These are phyloP conservation scores for Pythium aristosporum DNA, from an alignment of 352 stramenopile genomes.

Conservation along the genomic window DNA sequence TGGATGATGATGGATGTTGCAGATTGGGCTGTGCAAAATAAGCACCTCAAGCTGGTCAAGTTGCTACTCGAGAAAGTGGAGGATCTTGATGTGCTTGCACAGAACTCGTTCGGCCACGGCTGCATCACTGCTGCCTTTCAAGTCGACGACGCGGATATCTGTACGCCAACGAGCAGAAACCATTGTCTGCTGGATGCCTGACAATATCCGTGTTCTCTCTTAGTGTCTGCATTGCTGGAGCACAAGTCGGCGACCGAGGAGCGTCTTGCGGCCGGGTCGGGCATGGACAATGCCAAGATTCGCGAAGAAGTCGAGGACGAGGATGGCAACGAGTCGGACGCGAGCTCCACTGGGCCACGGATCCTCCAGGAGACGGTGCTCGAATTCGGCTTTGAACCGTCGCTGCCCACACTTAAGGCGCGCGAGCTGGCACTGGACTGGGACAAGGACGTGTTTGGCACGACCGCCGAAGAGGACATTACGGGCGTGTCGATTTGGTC, in stretches of 20 bases:
- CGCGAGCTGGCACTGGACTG: slow-evolving; percentile 83
- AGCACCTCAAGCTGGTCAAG: slow-evolving; percentile 79
- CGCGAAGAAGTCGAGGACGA: slow-evolving; percentile 64
- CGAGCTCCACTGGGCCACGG: slow-evolving; percentile 32
- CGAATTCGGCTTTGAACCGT: slow-evolving; percentile 69
- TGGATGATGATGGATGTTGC: not conserved
- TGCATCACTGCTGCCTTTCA: slow-evolving; percentile 85
- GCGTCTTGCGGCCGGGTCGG: slow-evolving; percentile 63
- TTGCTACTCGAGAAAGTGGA: slow-evolving; percentile 57
- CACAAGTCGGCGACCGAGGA: slow-evolving; percentile 81
- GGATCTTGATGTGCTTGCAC: slow-evolving; percentile 80
- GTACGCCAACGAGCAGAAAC: slow-evolving; percentile 34
- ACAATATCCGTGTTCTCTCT: not conserved
- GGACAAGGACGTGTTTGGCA: slow-evolving; percentile 80
- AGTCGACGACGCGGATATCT: slow-evolving; percentile 80
- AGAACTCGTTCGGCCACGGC: slow-evolving; percentile 80
- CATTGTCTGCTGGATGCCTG: not conserved
- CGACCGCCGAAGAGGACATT: slow-evolving; percentile 81
- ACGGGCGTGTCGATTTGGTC: slow-evolving; percentile 89
- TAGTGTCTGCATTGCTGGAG: slow-evolving; percentile 72
- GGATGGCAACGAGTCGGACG: slow-evolving; percentile 27
- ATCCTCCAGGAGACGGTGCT: slow-evolving; percentile 83
- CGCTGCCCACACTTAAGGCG: slow-evolving; percentile 59
- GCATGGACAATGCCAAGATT: slow-evolving; percentile 66
- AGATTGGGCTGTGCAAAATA: slow-evolving; percentile 90